These are phyloP conservation scores for Phoma sp. DNA, from an alignment of 2,329 filamentous ascomycete species.

Conservation along the genomic window DNA sequence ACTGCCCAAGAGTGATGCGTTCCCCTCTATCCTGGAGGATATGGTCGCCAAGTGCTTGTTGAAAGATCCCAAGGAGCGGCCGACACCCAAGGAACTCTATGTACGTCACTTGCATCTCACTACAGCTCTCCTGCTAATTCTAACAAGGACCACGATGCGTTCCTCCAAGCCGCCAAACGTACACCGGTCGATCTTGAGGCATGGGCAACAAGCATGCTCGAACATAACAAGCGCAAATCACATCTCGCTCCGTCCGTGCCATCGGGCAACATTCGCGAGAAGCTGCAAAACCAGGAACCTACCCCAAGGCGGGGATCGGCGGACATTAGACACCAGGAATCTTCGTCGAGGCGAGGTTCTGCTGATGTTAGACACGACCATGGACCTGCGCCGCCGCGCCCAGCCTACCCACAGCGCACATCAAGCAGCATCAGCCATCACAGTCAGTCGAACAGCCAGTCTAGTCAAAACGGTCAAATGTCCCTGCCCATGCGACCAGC, in stretches of 20 bases:
- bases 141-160: conserved; percentile 82
- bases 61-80: conserved; percentile 86
- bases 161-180: conserved; percentile 93
- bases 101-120: conserved; percentile 60
- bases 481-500: conserved; percentile 55
- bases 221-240: conserved; percentile 92
- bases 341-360: conserved; percentile 34
- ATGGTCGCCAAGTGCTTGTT: conserved; percentile 96
- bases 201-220: conserved; percentile 94
- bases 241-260: conserved; percentile 84
- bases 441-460: conserved; percentile 18
- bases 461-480: conserved; percentile 36
- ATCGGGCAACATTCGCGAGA: conserved; percentile 58
- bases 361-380: conserved; percentile 31
- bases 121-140: conserved; percentile 19
- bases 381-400: conserved; percentile 42
- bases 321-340: conserved; percentile 35
- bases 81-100: conserved; percentile 91
- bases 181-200: conserved; percentile 92
- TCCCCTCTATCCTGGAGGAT: conserved; percentile 91
- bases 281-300: conserved; percentile 45
- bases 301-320: conserved; percentile 32
- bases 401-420: conserved; percentile 51
- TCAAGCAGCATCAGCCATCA: conserved; percentile 49
- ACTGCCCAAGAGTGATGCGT: conserved; percentile 95